Conservation (phyloP, 352 stramenopile species). For the Phytophthora sp. region DNA sequence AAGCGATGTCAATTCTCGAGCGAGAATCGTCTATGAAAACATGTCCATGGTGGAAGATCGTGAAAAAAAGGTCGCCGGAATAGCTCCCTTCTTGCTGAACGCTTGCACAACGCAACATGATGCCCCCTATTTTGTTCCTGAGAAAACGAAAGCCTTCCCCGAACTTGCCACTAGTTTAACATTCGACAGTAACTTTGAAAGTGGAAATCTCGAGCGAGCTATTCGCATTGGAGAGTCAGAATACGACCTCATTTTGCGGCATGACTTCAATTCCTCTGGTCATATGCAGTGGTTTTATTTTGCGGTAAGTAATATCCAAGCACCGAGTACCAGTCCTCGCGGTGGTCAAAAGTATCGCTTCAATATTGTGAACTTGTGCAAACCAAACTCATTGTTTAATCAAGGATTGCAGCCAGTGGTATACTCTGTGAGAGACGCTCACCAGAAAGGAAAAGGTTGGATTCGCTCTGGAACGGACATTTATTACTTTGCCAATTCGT, state of each 20-base stretch:
- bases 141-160: conserved; percentile 27
- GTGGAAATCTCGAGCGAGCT: conserved; percentile 88
- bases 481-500: conserved; percentile 88
- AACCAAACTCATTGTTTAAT: conserved; percentile 92
- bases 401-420: conserved; percentile 90
- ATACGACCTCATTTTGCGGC: conserved; percentile 91
- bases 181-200: conserved; percentile 94
- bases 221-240: conserved; percentile 85
- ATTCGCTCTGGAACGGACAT: conserved; percentile 74
- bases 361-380: conserved; percentile 94
- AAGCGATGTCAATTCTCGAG: conserved; percentile 37
- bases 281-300: conserved; percentile 97
- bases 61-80: conserved; percentile 13
- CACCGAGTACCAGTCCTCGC: background rate
- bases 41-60: conserved; percentile 32
- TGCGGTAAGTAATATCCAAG: conserved; percentile 78
- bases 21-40: conserved; percentile 66
- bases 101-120: conserved; percentile 2
- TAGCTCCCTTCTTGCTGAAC: conserved; percentile 30
- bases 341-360: conserved; percentile 75
- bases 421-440: conserved; percentile 82
- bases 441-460: conserved; percentile 70
- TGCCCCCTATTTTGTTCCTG: conserved; percentile 46
- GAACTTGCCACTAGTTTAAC: conserved; percentile 49
- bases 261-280: conserved; percentile 83